Percentiles rank a stretch among this genome's conserved stretches.
phyloP scores from a whole-genome alignment of 148 eudicot genomes.

The Dysphania ambrosioides region DNA sequence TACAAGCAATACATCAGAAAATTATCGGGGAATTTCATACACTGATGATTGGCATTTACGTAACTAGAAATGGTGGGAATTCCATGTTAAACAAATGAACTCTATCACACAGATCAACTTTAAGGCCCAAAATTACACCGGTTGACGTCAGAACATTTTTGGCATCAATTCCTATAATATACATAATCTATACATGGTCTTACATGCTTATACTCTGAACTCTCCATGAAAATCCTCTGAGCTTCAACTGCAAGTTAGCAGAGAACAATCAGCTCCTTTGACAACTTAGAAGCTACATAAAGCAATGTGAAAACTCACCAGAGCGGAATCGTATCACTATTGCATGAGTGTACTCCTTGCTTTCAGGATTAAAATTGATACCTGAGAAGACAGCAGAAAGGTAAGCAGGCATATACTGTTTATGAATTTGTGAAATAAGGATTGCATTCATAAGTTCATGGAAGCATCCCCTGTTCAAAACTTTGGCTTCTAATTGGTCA shows the following conservation, averaged over 20 bases:
- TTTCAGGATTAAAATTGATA: slow-evolving; percentile 43
- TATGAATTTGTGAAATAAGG: background rate
- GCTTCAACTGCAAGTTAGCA: slow-evolving; percentile 61
- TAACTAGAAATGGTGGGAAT: background rate
- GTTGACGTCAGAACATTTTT: background rate
- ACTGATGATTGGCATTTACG: background rate
- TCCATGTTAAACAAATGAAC: background rate
- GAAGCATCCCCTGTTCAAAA: background rate
- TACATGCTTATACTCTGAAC: slow-evolving; percentile 72
- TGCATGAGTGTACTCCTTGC: slow-evolving; percentile 60
- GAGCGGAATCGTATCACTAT: slow-evolving; percentile 72
- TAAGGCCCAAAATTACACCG: background rate
- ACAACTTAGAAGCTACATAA: background rate
- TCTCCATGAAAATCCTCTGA: slow-evolving; percentile 55
- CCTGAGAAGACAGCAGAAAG: slow-evolving; percentile 41
- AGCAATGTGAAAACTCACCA: slow-evolving; percentile 39
- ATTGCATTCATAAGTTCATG: background rate
- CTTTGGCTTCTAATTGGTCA: background rate
- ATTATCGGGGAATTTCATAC: background rate
- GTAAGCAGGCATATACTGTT: slow-evolving; percentile 4
- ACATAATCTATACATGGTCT: slow-evolving; percentile 18
- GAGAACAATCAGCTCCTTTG: slow-evolving; percentile 21
- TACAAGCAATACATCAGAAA: background rate
- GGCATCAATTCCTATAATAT: background rate
- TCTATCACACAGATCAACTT: background rate